Percentiles rank a stretch among this genome's conserved stretches.
phyloP scores from a whole-genome alignment of 192 early-diverging fungal genomes.

The Phycomyces nitens region DNA sequence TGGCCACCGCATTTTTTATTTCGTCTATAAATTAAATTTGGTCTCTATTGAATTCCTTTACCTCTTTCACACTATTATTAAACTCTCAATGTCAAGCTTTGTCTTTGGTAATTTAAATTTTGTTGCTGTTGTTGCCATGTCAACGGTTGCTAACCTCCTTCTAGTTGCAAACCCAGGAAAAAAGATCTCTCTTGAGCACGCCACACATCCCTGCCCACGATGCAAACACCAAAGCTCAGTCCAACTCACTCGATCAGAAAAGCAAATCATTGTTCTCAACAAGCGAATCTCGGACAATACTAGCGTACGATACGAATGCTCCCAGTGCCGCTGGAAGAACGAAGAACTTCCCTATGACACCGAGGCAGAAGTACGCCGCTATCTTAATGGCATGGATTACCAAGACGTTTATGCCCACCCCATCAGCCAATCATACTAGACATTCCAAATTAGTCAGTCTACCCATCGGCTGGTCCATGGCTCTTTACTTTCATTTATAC shows the following conservation, averaged over 20 bases:
- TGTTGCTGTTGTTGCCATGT: no score
- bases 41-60: no score
- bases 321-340: conserved; percentile 33
- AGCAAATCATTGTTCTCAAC: conserved; percentile 31
- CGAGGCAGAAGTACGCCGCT: conserved; percentile 3
- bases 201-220: conserved; percentile 30
- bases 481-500: not conserved
- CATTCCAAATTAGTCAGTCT: not conserved
- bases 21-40: no score
- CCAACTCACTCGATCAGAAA: conserved; percentile 35
- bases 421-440: not conserved
- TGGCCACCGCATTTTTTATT: no score
- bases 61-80: no score
- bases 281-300: conserved; percentile 26
- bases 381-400: not conserved
- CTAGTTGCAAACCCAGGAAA: conserved; percentile 17
- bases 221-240: conserved; percentile 33
- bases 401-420: conserved; percentile 9
- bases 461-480: not conserved
- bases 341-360: conserved; percentile 15
- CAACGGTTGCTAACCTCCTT: conserved; percentile 5
- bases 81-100: not conserved
- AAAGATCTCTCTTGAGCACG: conserved; percentile 34
- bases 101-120: conserved; percentile 11
- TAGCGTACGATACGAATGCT: conserved; percentile 35